phyloP scores from a whole-genome alignment of 2,329 filamentous ascomycete genomes.

The Trichoderma oligosporum region DNA sequence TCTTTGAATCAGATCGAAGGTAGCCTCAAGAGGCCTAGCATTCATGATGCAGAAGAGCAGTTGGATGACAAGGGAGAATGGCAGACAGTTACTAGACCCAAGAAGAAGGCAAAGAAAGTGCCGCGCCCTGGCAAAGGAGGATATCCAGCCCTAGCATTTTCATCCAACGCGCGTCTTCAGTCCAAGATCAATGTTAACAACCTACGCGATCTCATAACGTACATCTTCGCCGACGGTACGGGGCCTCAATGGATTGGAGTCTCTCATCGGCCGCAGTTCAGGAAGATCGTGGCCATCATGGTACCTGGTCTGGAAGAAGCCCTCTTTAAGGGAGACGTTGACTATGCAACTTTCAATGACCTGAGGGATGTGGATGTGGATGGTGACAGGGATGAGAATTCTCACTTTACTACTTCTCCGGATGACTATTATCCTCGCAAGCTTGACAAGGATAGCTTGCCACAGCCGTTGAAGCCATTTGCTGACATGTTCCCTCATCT shows the following conservation, averaged over 20 bases:
- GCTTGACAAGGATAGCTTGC: constrained; percentile 49
- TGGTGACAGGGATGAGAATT: constrained; percentile 31
- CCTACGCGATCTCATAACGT: constrained; percentile 60
- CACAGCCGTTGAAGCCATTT: constrained; percentile 59
- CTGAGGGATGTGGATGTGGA: constrained; percentile 19
- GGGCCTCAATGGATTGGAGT: constrained; percentile 64
- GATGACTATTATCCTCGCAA: constrained; percentile 58
- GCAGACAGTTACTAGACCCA: constrained; percentile 52
- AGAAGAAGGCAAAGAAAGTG: constrained; percentile 59
- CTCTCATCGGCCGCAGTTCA: constrained; percentile 58
- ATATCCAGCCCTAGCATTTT: constrained; percentile 59
- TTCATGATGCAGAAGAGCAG: constrained; percentile 39
- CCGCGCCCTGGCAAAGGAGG: constrained; percentile 53
- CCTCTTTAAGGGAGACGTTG: constrained; percentile 70
- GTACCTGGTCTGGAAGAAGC: constrained; percentile 85
- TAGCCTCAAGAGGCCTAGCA: constrained; percentile 48
- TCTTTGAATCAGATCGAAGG: constrained; percentile 31
- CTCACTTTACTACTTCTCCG: constrained; percentile 41
- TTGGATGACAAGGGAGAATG: constrained; percentile 44
- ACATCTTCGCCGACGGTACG: constrained; percentile 62
- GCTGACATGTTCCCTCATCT: constrained; percentile 80
- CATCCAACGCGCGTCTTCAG: constrained; percentile 54
- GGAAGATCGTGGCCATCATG: constrained; percentile 85
- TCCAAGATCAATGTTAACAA: constrained; percentile 60
- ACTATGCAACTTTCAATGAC: constrained; percentile 47